phyloP scores from a whole-genome alignment of 2,329 filamentous ascomycete genomes.

The Calonectria hongkongensis region DNA sequence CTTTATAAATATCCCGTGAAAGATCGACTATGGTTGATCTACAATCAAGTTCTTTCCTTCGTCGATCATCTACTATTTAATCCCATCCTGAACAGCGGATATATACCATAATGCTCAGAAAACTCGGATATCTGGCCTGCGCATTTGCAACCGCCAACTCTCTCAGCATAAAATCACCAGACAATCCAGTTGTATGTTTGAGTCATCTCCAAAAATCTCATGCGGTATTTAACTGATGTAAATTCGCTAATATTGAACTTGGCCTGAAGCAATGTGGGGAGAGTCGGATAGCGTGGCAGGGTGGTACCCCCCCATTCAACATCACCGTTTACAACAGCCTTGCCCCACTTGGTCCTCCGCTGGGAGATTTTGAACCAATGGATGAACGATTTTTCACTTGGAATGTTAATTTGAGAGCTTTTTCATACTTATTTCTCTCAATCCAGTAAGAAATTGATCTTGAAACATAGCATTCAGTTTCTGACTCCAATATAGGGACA shows the following conservation, averaged over 20 bases:
- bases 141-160: background rate
- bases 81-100: background rate
- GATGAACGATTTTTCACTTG: background rate
- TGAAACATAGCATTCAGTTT: background rate
- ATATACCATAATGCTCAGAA: background rate
- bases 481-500: background rate
- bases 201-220: fast-evolving
- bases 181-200: background rate
- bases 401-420: background rate
- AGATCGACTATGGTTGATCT: background rate
- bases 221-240: background rate
- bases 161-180: background rate
- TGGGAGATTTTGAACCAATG: background rate
- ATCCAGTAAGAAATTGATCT: background rate
- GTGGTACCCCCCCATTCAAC: background rate
- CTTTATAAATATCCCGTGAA: no score
- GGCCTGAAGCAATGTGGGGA: background rate
- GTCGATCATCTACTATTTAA: background rate
- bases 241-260: background rate
- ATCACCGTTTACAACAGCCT: background rate
- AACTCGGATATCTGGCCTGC: background rate
- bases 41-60: background rate
- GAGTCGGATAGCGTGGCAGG: background rate
- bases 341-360: background rate
- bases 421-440: background rate